Base-by-base conservation (phyloP, 768 basidiomycete species). In the Chalciporus chontae region DNA sequence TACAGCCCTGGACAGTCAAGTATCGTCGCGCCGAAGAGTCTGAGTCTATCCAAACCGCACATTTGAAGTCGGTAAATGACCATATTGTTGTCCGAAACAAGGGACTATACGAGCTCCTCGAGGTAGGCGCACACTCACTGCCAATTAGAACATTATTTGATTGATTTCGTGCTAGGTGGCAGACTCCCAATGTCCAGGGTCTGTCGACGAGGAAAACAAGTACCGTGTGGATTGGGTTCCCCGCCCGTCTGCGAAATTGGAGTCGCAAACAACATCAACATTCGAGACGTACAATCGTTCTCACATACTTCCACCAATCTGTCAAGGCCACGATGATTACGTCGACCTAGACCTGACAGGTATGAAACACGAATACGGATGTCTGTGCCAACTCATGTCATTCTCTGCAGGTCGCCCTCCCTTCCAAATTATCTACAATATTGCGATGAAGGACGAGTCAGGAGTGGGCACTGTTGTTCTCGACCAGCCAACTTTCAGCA, bases 341-440 rank as follows among this genome's bases (percentile, higher is more conserved):
- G 87, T 93, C 44, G 90, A 92, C 53, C 74, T 97, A n/a, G 84
- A 87, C 17, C 72, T 97, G 40, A 78, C 77, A 46, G 91, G 91
- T 86, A 48, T 31, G 29, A 31, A 31, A 31, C 4, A 11, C 29
- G 73, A 61, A 17, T 14, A 38, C 36, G 31, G 24, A 40, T 8
- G 3, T 46, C 26, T 23, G n/a, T 1, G 9, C 39, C 32, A 2
- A 24, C 41, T 24, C 36, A 15, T n/a, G 36, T 19, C 45, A 21
- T 42, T 41, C 27, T 9, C 14, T 11, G 27, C 58, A 89, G 94
- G 94, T 44, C 83, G 84, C 18, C 84, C 91, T n/a, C 94, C 94
- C 0, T 97, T 94, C 79, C 86, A 95, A 64, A 84, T 95, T 54
- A 85, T 81, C 78, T 96, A 94, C 68, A 88, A 90, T 56, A 81